Base-by-base conservation (phyloP, 345 rosid genomes). In the Euphorbia tirucalli region DNA sequence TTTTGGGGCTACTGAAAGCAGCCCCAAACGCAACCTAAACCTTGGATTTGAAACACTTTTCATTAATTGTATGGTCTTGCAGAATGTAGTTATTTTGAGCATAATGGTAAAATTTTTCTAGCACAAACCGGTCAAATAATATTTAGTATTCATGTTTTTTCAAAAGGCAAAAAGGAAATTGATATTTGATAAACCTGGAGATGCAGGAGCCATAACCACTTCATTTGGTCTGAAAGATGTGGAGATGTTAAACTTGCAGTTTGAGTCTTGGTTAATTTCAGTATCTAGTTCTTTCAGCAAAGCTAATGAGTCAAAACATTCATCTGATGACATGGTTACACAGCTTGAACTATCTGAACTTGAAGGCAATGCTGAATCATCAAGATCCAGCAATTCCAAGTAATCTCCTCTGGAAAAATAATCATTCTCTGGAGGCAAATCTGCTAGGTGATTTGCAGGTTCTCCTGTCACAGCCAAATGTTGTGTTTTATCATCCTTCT, bases 331-430 rank as follows among this genome's bases (percentile, higher is more conserved):
- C 74, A 77, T 54, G 71, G 85, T 79, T 71, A 77, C 0, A 55
- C 86, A 75, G 55, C 91, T 89, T 7, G 93, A 89, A 80, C 78
- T 82, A 31, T 77, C 85, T 1, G 89, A 86, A 75, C 84, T 80
- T 7, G 88, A 88, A 61, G 77, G 67, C 0, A 84, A 83, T 61
- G 13, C 55, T 15, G 78, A 85, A 58, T 7, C 54, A 24, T 57
- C 79, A 57, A 88, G 88, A 76, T 88, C 93, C 3, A 0, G 28
- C 73, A 85, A 35, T 74, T 86, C 90, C 78, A 88, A 52, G 82
- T 19, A 88, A 66, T 78, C 79, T 25, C 75, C 86, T 48, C 37
- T 21, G 3, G 81, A 56, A 22, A 65, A 4, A 63, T 25, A 60
- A 66, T 37, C 86, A 60, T 5, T 22, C 24, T 65, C 86, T n/a